Base-by-base conservation (phyloP, 164 flowering plant genomes). In the Vitis rupestris region DNA sequence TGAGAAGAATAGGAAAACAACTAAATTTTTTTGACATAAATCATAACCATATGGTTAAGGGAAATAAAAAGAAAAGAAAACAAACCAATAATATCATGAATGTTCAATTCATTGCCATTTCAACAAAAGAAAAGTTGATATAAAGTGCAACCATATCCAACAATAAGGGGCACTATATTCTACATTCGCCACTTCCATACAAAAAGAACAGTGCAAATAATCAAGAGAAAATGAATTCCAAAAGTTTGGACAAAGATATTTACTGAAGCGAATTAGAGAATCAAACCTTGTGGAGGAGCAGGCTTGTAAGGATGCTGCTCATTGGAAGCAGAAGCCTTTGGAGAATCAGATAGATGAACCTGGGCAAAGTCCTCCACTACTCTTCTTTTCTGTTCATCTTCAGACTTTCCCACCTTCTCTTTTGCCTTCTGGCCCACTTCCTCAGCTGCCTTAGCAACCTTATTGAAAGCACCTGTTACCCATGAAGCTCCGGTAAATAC, bases 401-500 rank as follows among this genome's bases (percentile, higher is more conserved):
- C 93, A 9, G 83, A 86, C 69, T 70, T 59, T 15, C 73, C 87
- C 37, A 75, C 87, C 71, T 89, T 95, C 78, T 90, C 97, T 78
- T 86, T 89, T 23, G 99, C 82, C 79, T 83, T 91, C 72, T 87
- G 88, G 7, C 94, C 94, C 13, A 89, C 97, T 30, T 90, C 99
- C 27, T 81, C 96, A 9, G 98, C 98, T 51, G 97, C 97, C 79
- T 87, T 90, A n/a, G 89, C 82, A 31, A 93, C 98, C 82, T 73
- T 89, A 52, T 60, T 90, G 80, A 89, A 87, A 59, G 97, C 93
- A 70, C 93, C 97, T 23, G 92, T 81, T 6, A 90, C 96, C 97
- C 93, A 93, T 16, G 97, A 64, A 12, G 97, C 84, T 10, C 92
- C 87, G 9, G 91, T 88, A 49, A 89, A 75, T 0, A 93, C 83